phyloP scores from a whole-genome alignment of 2,329 filamentous ascomycete species.

The Pseudogymnoascus verrucosus region DNA sequence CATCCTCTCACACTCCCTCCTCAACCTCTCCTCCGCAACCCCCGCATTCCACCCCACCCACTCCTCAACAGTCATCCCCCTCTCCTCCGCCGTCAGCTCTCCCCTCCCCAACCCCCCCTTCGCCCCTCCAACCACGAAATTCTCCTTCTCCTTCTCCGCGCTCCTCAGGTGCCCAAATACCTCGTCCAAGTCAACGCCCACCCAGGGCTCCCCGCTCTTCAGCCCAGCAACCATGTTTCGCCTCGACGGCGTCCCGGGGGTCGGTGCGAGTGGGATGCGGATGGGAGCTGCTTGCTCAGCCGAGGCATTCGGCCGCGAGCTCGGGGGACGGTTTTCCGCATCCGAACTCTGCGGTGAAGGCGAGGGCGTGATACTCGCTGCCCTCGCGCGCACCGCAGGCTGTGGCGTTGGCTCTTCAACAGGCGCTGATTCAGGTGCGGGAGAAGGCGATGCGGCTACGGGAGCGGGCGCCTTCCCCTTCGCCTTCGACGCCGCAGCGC shows the following conservation, averaged over 20 bases:
- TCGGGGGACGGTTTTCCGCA: conserved; percentile 71
- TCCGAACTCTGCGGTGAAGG: conserved; percentile 69
- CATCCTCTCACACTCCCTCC: conserved; percentile 72
- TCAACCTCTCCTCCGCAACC: conserved; percentile 70
- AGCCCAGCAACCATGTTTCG: conserved; percentile 48
- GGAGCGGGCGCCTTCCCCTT: conserved; percentile 15
- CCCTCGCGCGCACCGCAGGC: conserved; percentile 41
- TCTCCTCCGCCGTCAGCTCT: conserved; percentile 66
- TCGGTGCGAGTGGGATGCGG: conserved; percentile 40
- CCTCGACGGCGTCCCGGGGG: conserved; percentile 52
- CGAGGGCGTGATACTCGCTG: conserved; percentile 50
- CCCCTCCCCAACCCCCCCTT: conserved; percentile 42
- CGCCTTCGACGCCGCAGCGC: conserved; percentile 13
- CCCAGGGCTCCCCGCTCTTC: conserved; percentile 57
- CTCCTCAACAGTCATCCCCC: conserved; percentile 85
- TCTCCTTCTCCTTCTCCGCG: conserved; percentile 36
- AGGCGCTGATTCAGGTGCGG: background rate
- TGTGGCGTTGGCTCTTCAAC: conserved; percentile 14
- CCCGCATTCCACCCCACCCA: conserved; percentile 81
- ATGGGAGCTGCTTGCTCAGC: conserved; percentile 31
- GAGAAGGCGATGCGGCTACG: background rate
- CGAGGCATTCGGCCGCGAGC: conserved; percentile 43
- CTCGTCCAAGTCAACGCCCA: conserved; percentile 65
- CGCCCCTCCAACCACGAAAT: conserved; percentile 37
- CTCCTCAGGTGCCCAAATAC: conserved; percentile 45